Evolutionary conservation across 2,329 filamentous ascomycete species (phyloP).

Genomic region (Penicillium brasilianum): DNA sequence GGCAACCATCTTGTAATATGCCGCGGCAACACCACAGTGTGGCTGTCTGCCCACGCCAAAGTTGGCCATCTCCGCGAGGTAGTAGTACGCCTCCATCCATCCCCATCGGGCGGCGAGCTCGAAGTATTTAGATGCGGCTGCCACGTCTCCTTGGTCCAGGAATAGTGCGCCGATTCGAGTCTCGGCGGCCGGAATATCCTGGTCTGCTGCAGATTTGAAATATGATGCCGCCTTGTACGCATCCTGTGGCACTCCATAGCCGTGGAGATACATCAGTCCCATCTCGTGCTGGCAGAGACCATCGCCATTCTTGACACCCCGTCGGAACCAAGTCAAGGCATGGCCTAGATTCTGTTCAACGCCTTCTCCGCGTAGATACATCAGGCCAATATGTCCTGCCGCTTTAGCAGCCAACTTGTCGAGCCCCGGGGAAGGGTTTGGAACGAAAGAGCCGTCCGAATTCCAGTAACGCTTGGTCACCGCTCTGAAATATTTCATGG

Average conservation of each 20-base stretch:
- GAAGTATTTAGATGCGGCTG: constrained; percentile 81
- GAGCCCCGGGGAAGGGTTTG: constrained; percentile 70
- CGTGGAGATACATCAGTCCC: constrained; percentile 81
- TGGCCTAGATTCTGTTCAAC: constrained; percentile 77
- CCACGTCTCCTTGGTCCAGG: constrained; percentile 85
- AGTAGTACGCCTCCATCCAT: constrained; percentile 89
- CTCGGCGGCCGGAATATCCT: constrained; percentile 79
- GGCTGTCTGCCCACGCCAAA: constrained; percentile 80
- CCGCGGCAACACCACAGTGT: constrained; percentile 75
- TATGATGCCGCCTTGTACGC: constrained; percentile 73
- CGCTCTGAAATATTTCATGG: constrained; percentile 79
- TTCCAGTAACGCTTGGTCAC: constrained; percentile 83
- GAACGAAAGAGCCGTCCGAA: constrained; percentile 73
- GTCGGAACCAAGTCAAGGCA: constrained; percentile 81
- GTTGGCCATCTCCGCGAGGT: constrained; percentile 84
- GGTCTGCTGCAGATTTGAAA: constrained; percentile 79
- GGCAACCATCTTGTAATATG: constrained; percentile 81
- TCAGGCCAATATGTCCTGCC: constrained; percentile 83
- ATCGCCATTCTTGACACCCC: constrained; percentile 76
- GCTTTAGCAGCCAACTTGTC: constrained; percentile 83
- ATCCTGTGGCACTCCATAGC: constrained; percentile 73
- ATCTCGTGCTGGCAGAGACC: constrained; percentile 83
- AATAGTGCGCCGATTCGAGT: constrained; percentile 83
- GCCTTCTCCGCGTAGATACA: constrained; percentile 88
- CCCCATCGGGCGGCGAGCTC: constrained; percentile 82